A percentile compares a stretch with the other conserved stretches of the same genome.
These are phyloP conservation scores for Larix kaempferi DNA, from an alignment of 75 land plant species.

Conservation along the genomic window DNA sequence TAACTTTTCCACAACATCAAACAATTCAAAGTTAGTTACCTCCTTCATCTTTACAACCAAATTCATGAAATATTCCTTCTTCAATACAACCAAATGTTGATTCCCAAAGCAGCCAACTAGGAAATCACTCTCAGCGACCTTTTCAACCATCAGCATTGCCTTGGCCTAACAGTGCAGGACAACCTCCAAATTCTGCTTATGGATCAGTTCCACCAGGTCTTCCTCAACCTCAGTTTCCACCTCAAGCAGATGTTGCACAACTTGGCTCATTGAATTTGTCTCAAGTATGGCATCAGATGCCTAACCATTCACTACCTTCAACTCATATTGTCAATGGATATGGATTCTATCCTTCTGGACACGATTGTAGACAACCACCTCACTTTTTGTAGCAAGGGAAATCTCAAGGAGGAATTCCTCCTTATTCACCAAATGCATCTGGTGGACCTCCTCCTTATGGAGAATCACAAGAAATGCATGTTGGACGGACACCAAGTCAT, in stretches of 20 bases:
- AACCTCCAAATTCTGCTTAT: not conserved
- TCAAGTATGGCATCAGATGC: constrained; percentile 1
- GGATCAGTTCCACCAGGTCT: not conserved
- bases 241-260: constrained; percentile 10
- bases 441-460: constrained; percentile 1
- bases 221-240: not conserved
- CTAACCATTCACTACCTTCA: constrained; percentile 3
- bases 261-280: not conserved
- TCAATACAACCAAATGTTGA: not conserved
- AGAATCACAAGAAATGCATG: not conserved
- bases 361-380: not conserved
- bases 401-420: not conserved
- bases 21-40: not conserved
- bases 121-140: not conserved
- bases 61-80: not conserved
- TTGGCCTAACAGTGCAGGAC: not conserved
- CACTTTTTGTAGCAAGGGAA: not conserved
- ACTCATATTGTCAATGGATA: not conserved
- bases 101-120: not conserved
- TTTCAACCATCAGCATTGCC: not conserved
- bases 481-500: constrained; percentile 1
- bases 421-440: constrained; percentile 3
- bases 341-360: not conserved
- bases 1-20: not conserved
- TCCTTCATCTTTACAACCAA: constrained; percentile 1